Evolutionary conservation across 148 eudicot genomes (phyloP), one percentile per base, ranked within the genome.

Genomic region (Oxyria digyna): DNA sequence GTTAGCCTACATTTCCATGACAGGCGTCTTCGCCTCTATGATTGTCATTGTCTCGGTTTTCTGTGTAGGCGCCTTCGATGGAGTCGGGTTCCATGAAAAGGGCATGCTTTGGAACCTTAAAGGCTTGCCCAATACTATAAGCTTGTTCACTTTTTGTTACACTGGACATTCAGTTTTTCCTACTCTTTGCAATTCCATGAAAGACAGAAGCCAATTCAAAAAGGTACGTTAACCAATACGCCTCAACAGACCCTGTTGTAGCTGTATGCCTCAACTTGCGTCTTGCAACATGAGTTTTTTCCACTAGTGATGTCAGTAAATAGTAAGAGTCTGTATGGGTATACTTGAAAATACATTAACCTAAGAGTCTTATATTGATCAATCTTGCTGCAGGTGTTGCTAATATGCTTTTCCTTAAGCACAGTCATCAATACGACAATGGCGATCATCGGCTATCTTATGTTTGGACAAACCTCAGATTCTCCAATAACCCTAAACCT

Each of bases 151-250:
- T 37, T 82, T 87, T 45, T 87, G 93, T 68, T 89, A 87, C n/a
- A 72, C 81, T 73, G 85, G 83, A 0, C 96, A 87, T 71, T 74
- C 90, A 0, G 80, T 89, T 67, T 85, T 85, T 8, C 90, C 96
- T 2, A 77, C 88, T 3, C 67, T 89, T 0, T 79, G 73, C 73
- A 82, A 66, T 67, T 87, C 90, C 27, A 89, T 83, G 88, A 75
- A 78, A 52, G 83, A 85, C 46, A 80, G 70, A 72, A 82, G 69
- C 68, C 80, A 82, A 38, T 85, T 89, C 29, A 80, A 82, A 10
- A 76, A 79, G 87, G 96, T 86, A 78, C 45, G 74, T 11, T 67
- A 42, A n/a, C 74, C 75, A n/a, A n/a, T n/a, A n/a, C n/a, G n/a
- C n/a, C n/a, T n/a, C n/a, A n/a, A n/a, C n/a, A n/a, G n/a, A n/a